These are phyloP conservation scores for Talaromyces sp. DNA, from an alignment of 2,329 filamentous ascomycete species.

Conservation along the genomic window DNA sequence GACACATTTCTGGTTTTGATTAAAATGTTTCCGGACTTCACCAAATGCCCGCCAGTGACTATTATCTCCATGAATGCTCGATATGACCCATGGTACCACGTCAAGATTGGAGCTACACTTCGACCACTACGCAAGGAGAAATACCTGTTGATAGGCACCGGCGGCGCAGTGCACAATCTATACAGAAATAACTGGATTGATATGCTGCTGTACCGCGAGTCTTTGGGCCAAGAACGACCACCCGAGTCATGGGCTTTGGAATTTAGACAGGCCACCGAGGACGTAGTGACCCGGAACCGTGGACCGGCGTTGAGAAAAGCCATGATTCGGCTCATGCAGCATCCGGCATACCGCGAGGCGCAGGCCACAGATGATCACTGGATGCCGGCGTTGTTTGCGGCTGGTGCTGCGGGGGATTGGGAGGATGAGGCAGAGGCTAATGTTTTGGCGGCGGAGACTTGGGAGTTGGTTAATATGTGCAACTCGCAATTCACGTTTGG, in stretches of 20 bases:
- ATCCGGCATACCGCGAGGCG: constrained; percentile 60
- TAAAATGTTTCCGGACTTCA: constrained; percentile 57
- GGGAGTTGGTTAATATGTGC: constrained; percentile 63
- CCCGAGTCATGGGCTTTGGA: constrained; percentile 59
- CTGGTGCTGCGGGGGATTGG: constrained; percentile 49
- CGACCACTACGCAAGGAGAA: constrained; percentile 51
- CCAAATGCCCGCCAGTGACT: constrained; percentile 60
- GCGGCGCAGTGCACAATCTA: constrained; percentile 67
- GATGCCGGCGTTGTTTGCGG: constrained; percentile 61
- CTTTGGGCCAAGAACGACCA: constrained; percentile 55
- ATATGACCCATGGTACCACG: constrained; percentile 53
- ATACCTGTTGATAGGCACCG: constrained; percentile 56
- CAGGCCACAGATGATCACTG: constrained; percentile 68
- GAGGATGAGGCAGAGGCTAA: constrained; percentile 38
- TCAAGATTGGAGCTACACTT: constrained; percentile 54
- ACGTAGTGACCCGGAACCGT: constrained; percentile 51
- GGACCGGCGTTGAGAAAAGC: constrained; percentile 52
- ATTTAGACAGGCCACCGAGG: constrained; percentile 61
- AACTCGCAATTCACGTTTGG: constrained; percentile 52
- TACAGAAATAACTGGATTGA: constrained; percentile 64
- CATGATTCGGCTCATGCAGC: constrained; percentile 62
- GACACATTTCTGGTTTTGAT: constrained; percentile 66
- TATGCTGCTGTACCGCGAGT: constrained; percentile 59
- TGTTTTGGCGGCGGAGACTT: constrained; percentile 50
- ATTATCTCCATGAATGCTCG: constrained; percentile 52